Evolutionary conservation across 352 stramenopile genomes (phyloP).

Genomic region (Pythium phragmitis): DNA sequence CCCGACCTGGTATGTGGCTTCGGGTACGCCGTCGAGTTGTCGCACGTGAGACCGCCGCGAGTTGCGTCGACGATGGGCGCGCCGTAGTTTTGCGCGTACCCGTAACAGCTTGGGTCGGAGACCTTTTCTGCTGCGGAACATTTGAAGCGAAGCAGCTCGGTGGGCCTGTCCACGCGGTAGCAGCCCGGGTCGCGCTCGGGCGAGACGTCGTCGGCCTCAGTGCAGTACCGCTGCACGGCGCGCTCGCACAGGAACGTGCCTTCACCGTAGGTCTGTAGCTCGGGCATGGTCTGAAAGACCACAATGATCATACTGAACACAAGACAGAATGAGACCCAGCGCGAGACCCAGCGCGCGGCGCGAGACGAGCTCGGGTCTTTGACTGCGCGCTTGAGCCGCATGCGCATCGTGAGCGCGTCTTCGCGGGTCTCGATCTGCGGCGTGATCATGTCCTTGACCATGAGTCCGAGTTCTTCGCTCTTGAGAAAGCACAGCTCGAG

Average conservation of each 20-base stretch:
- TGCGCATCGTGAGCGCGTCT: conserved; percentile 36
- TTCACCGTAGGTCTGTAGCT: conserved; percentile 72
- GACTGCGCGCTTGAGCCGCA: conserved; percentile 41
- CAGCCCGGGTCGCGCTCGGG: conserved; percentile 56
- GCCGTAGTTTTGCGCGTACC: conserved; percentile 55
- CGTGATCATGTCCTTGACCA: conserved; percentile 70
- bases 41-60: conserved; percentile 46
- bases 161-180: conserved; percentile 45
- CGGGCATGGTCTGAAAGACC: conserved; percentile 78
- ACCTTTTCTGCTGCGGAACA: conserved; percentile 44
- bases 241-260: conserved; percentile 58
- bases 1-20: conserved; percentile 8
- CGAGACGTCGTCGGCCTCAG: conserved; percentile 24
- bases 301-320: conserved; percentile 75
- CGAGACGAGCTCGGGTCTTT: conserved; percentile 48
- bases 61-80: conserved; percentile 9
- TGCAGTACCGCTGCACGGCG: conserved; percentile 55
- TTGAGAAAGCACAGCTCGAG: conserved; percentile 47
- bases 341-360: conserved; percentile 36
- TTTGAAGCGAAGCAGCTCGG: conserved; percentile 40
- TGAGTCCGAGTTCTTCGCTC: conserved; percentile 51
- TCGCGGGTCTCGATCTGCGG: conserved; percentile 33
- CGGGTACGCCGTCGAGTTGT: conserved; percentile 29
- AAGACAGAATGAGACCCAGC: conserved; percentile 66
- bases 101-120: conserved; percentile 48